phyloP scores from a whole-genome alignment of 148 eudicot genomes.

The Polygonum aviculare region DNA sequence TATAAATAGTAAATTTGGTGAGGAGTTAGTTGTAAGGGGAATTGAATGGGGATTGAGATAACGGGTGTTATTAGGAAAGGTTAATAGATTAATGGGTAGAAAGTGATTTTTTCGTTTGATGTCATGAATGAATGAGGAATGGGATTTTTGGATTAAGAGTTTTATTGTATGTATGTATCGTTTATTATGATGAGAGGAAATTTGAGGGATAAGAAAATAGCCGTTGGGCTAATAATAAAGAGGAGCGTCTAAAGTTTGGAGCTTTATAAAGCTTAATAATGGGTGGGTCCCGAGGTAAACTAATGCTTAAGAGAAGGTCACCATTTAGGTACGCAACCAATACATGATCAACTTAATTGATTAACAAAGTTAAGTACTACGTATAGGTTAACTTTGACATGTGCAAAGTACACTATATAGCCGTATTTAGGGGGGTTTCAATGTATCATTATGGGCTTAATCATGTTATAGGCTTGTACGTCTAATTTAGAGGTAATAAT shows the following conservation, averaged over 20 bases:
- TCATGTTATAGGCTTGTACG: too few species aligned
- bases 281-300: background rate
- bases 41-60: background rate
- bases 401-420: too few species aligned
- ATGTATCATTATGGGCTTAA: too few species aligned
- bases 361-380: too few species aligned
- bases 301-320: constrained; percentile 1
- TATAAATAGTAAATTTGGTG: background rate
- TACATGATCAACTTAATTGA: background rate
- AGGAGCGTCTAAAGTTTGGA: background rate
- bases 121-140: background rate
- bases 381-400: too few species aligned
- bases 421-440: too few species aligned
- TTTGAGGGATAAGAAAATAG: background rate
- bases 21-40: background rate
- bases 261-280: background rate
- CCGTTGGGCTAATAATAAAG: background rate
- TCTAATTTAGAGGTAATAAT: too few species aligned
- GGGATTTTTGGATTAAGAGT: background rate
- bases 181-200: background rate
- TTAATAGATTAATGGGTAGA: background rate
- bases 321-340: background rate
- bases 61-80: background rate
- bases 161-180: background rate
- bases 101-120: background rate